Conservation (phyloP, 78 protist species). For the Dictyostelium purpureum region DNA sequence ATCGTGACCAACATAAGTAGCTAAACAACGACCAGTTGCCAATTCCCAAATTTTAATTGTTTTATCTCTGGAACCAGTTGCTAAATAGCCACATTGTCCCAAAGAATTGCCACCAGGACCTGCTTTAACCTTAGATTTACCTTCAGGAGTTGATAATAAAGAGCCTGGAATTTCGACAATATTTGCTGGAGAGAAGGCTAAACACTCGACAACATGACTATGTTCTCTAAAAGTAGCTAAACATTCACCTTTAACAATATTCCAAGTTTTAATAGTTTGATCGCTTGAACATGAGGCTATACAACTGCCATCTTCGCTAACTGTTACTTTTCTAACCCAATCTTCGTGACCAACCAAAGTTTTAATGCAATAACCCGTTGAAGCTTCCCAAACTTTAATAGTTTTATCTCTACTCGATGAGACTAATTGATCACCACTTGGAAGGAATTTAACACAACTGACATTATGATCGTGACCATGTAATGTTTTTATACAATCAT, state of each 20-base stretch:
- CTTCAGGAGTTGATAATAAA: conserved; percentile 45
- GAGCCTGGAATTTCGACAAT: conserved; percentile 40
- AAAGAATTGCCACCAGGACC: conserved; percentile 73
- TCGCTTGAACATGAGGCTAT: conserved; percentile 80
- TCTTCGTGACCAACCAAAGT: conserved; percentile 88
- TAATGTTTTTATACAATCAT: conserved; percentile 75
- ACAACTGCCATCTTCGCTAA: conserved; percentile 56
- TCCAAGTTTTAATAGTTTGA: conserved; percentile 88
- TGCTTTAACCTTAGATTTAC: conserved; percentile 49
- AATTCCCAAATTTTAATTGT: conserved; percentile 89
- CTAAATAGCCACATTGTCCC: conserved; percentile 73
- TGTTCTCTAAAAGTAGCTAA: conserved; percentile 81
- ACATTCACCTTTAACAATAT: conserved; percentile 82
- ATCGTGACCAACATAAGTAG: conserved; percentile 81
- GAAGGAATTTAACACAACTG: conserved; percentile 81
- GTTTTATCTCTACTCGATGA: conserved; percentile 89
- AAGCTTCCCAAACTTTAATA: conserved; percentile 83
- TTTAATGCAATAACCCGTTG: conserved; percentile 86
- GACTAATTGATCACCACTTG: conserved; percentile 83
- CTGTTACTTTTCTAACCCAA: conserved; percentile 86
- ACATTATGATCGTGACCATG: conserved; percentile 91
- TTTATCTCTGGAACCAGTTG: conserved; percentile 90
- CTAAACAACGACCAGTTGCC: conserved; percentile 82
- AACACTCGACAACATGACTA: conserved; percentile 88
- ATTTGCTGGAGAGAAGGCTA: conserved; percentile 85